Evolutionary conservation across 345 rosid genomes (phyloP).

Genomic region (Eucalyptus sp.): DNA sequence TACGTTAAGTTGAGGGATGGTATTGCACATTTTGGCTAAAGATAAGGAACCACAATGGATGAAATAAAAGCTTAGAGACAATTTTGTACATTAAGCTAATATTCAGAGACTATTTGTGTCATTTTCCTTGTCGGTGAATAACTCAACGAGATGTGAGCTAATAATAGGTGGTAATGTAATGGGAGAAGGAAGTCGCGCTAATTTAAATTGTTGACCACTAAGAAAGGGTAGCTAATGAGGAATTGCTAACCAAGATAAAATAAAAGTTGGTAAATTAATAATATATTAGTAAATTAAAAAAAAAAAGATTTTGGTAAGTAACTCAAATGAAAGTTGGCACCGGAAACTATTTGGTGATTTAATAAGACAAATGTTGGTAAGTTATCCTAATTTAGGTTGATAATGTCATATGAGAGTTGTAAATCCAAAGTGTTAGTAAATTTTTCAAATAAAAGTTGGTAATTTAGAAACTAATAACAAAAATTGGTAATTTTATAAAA

Average conservation of each 20-base stretch:
- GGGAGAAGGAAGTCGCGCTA: neutral
- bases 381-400: neutral
- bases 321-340: neutral
- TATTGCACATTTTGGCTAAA: too few relatives aligned
- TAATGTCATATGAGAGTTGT: neutral
- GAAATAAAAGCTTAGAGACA: too few relatives aligned
- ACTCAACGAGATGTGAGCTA: neutral
- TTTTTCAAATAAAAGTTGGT: neutral
- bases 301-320: neutral
- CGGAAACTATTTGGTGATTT: neutral
- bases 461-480: neutral
- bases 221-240: neutral
- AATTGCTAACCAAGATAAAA: neutral
- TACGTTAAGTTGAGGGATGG: too few relatives aligned
- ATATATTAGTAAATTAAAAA: neutral
- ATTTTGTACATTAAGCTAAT: too few relatives aligned
- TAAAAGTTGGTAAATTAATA: neutral
- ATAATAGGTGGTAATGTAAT: neutral
- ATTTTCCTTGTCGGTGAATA: neutral
- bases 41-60: too few relatives aligned
- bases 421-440: neutral
- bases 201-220: neutral
- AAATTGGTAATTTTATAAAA: neutral
- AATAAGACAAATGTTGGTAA: neutral
- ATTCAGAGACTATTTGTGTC: too few relatives aligned